phyloP scores from a whole-genome alignment of 2,329 filamentous ascomycete species.

The Curvularia lunata region DNA sequence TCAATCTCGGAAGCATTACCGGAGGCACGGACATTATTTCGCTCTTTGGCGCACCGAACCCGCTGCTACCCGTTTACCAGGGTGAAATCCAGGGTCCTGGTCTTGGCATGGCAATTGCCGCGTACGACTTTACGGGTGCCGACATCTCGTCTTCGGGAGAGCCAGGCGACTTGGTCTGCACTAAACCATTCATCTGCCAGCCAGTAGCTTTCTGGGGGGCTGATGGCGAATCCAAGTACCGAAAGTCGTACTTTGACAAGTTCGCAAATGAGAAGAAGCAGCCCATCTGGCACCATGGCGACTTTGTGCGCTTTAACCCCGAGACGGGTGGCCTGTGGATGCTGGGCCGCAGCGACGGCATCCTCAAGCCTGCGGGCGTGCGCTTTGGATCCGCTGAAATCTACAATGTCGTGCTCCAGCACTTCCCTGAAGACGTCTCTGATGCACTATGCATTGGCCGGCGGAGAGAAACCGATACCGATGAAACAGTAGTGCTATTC shows the following conservation, averaged over 20 bases:
- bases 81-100: conserved; percentile 59
- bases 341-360: conserved; percentile 90
- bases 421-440: conserved; percentile 78
- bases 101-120: conserved; percentile 59
- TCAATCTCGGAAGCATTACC: conserved; percentile 92
- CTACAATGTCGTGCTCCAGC: conserved; percentile 87
- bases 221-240: conserved; percentile 76
- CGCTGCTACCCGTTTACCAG: conserved; percentile 56
- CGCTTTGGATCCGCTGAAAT: conserved; percentile 94
- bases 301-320: conserved; percentile 79
- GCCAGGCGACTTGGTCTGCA: conserved; percentile 88
- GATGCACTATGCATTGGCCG: conserved; percentile 89
- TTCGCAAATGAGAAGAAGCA: conserved; percentile 61
- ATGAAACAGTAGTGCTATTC: conserved; percentile 90
- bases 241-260: conserved; percentile 83
- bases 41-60: conserved; percentile 84
- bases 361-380: conserved; percentile 90
- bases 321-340: conserved; percentile 81
- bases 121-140: conserved; percentile 60
- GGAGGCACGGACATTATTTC: conserved; percentile 97
- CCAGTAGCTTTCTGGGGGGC: conserved; percentile 87
- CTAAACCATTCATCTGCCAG: conserved; percentile 85
- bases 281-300: conserved; percentile 90
- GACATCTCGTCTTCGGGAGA: conserved; percentile 67
- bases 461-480: conserved; percentile 70